Conservation (phyloP, 345 rosid genomes). For the Erucastrum elatum region DNA sequence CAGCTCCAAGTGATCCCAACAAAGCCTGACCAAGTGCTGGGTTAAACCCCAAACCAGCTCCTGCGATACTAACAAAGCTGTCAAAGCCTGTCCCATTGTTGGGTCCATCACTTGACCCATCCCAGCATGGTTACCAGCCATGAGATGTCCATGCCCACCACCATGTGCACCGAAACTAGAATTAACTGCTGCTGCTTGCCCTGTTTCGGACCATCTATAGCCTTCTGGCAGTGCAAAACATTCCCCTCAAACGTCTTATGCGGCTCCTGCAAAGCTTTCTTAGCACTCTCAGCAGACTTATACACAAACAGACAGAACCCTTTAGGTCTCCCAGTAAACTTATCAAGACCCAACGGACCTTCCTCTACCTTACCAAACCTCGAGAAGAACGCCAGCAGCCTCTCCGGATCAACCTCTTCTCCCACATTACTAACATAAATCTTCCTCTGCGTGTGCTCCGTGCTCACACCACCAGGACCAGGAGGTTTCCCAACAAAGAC, state of each 20-base stretch:
- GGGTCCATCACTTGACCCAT: slow-evolving; percentile 68
- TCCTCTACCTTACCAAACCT: slow-evolving; percentile 76
- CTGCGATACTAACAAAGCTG: slow-evolving; percentile 74
- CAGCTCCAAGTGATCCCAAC: slow-evolving; percentile 55
- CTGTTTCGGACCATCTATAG: slow-evolving; percentile 71
- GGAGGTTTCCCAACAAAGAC: slow-evolving; percentile 58
- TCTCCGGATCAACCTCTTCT: slow-evolving; percentile 56
- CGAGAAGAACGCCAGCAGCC: slow-evolving; percentile 53
- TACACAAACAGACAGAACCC: slow-evolving; percentile 77
- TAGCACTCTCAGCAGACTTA: slow-evolving; percentile 61
- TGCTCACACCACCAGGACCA: slow-evolving; percentile 44
- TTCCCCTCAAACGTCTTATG: slow-evolving; percentile 69
- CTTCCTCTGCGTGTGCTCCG: slow-evolving; percentile 71
- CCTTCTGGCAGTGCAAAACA: slow-evolving; percentile 68
- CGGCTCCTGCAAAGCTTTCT: slow-evolving; percentile 68
- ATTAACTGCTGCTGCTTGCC: slow-evolving; percentile 44
- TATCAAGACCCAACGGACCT: slow-evolving; percentile 81
- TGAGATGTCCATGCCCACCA: slow-evolving; percentile 59
- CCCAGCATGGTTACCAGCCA: slow-evolving; percentile 58
- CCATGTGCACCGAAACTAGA: slow-evolving; percentile 28
- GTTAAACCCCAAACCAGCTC: slow-evolving; percentile 62
- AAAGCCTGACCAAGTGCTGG: slow-evolving; percentile 52
- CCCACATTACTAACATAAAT: slow-evolving; percentile 78
- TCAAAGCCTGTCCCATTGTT: slow-evolving; percentile 62
- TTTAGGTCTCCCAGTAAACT: slow-evolving; percentile 69